Evolutionary conservation across 1,284 basidiomycete genomes (phyloP).

Genomic region (Cutaneotrichosporon dermatis): DNA sequence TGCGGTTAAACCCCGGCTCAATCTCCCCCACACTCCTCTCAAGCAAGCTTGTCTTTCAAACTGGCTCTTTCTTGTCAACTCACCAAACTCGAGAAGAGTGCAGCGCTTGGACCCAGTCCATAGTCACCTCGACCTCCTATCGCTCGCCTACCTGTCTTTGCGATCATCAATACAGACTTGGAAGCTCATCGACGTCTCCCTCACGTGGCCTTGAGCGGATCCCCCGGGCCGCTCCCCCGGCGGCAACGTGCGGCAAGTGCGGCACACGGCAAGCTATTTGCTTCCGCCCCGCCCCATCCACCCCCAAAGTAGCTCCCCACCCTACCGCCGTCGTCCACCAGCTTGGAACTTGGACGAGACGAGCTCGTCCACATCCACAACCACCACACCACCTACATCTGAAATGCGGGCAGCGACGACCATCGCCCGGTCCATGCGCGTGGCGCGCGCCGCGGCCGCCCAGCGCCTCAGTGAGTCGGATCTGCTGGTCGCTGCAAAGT

Average conservation of each 20-base stretch:
- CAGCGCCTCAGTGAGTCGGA: background rate
- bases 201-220: background rate
- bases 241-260: constrained; percentile 2
- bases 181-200: too few relatives aligned
- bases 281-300: constrained; percentile 3
- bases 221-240: background rate
- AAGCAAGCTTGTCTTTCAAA: too few relatives aligned
- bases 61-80: too few relatives aligned
- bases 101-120: too few relatives aligned
- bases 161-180: too few relatives aligned
- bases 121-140: too few relatives aligned
- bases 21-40: background rate
- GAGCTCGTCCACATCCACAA: too few relatives aligned
- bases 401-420: constrained; percentile 3
- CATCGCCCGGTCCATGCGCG: constrained; percentile 2
- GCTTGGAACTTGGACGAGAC: too few relatives aligned
- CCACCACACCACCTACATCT: background rate
- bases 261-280: constrained; percentile 1
- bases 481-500: background rate
- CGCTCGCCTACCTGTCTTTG: too few relatives aligned
- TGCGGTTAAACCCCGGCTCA: background rate
- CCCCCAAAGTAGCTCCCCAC: background rate
- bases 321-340: background rate
- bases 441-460: background rate
- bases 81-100: too few relatives aligned